Conservation (phyloP, 2,329 filamentous ascomycete species). For the Aspergillus flavus region DNA sequence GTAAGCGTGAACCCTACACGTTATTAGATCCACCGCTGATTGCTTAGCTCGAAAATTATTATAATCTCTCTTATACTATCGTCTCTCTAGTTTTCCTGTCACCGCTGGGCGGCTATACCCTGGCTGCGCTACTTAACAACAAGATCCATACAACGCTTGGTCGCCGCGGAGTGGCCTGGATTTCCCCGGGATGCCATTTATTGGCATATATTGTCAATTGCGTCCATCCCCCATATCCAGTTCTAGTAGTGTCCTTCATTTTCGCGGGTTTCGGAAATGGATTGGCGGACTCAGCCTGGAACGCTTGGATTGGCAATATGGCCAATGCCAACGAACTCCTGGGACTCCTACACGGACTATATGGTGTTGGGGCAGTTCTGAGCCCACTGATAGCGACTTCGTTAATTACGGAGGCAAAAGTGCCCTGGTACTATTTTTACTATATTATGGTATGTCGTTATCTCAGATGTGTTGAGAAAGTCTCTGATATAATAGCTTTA, state of each 20-base stretch:
- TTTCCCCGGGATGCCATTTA: constrained; percentile 58
- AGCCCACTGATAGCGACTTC: constrained; percentile 71
- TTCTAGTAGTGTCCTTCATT: constrained; percentile 44
- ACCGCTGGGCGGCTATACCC: constrained; percentile 51
- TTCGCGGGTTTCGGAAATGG: constrained; percentile 48
- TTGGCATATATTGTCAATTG: constrained; percentile 41
- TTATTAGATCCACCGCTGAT: neutral
- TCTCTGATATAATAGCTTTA: neutral
- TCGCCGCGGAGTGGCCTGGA: constrained; percentile 70
- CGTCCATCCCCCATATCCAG: constrained; percentile 45
- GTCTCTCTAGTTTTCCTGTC: constrained; percentile 54
- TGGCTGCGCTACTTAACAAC: constrained; percentile 51
- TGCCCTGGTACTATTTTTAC: constrained; percentile 74
- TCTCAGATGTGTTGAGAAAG: neutral
- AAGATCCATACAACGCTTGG: constrained; percentile 52
- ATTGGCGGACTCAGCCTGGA: constrained; percentile 57
- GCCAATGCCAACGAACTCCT: constrained; percentile 72
- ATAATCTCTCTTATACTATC: constrained; percentile 51
- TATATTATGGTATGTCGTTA: constrained; percentile 67
- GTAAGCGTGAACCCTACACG: constrained; percentile 39
- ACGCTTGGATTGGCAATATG: constrained; percentile 71
- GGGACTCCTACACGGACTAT: constrained; percentile 73
- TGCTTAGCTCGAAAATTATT: constrained; percentile 49
- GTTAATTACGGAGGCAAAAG: constrained; percentile 65
- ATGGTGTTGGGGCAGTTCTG: constrained; percentile 71